Evolutionary conservation across 2,329 filamentous ascomycete genomes (phyloP).

Genomic region (Hypoxylon sp.): DNA sequence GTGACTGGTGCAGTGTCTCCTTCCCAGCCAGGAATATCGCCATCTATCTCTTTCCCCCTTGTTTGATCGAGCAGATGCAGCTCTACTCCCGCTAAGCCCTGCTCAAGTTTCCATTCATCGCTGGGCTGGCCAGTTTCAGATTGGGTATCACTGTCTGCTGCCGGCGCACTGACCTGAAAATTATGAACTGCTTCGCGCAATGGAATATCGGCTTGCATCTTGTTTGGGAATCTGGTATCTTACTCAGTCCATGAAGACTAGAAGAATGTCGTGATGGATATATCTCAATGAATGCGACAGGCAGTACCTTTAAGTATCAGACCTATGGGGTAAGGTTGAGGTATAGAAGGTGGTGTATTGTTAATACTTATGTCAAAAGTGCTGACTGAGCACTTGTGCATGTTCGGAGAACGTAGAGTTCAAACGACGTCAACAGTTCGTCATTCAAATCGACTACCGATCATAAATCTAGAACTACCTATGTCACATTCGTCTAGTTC

Average conservation of each 20-base stretch:
- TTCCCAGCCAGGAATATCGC: slow-evolving; percentile 1
- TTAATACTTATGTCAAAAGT: neutral
- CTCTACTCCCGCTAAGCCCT: slow-evolving; percentile 45
- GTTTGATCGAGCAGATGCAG: slow-evolving; percentile 48
- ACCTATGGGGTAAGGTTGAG: neutral
- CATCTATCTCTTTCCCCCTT: slow-evolving; percentile 17
- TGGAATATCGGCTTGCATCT: slow-evolving; percentile 47
- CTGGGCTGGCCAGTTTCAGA: slow-evolving; percentile 33
- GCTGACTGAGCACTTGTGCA: neutral
- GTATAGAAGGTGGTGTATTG: neutral
- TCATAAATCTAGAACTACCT: neutral
- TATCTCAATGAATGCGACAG: neutral
- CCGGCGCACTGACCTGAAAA: slow-evolving; percentile 35
- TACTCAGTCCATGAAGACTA: neutral
- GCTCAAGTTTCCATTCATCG: slow-evolving; percentile 48
- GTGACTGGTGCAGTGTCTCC: neutral
- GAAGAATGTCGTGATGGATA: neutral
- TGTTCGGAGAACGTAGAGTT: neutral
- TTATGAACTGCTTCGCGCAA: slow-evolving; percentile 39
- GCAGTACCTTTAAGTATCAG: neutral
- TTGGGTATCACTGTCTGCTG: neutral
- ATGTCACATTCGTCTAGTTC: neutral
- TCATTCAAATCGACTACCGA: slow-evolving; percentile 9
- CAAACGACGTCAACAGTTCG: slow-evolving; percentile 17
- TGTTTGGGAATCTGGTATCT: slow-evolving; percentile 7